Conservation (phyloP, 2,329 filamentous ascomycete genomes). For the Stagonosporopsis cucurbitacearum region DNA sequence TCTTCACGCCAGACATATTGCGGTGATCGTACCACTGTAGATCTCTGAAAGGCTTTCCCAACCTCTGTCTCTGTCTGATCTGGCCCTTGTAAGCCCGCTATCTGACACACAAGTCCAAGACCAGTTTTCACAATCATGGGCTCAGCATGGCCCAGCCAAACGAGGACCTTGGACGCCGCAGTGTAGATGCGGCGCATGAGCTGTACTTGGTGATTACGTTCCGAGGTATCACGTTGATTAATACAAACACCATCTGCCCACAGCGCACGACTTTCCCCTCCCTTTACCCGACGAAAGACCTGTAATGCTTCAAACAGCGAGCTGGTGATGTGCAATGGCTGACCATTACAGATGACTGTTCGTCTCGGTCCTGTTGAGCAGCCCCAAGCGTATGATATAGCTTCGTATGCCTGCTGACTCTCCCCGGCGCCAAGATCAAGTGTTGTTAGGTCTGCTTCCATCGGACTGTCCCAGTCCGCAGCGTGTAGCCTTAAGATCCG, state of each 20-base stretch:
- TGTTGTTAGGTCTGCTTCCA: background rate
- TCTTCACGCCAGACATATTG: background rate
- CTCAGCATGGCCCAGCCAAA: background rate
- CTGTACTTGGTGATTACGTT: background rate
- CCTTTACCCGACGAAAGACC: background rate
- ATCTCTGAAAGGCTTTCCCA: background rate
- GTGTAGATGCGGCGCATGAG: background rate
- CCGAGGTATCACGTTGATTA: background rate
- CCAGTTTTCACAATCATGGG: background rate
- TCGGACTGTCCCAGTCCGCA: background rate
- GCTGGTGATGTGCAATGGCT: background rate
- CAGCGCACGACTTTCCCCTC: background rate
- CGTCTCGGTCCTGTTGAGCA: background rate
- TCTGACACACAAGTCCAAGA: background rate
- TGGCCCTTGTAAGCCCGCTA: background rate
- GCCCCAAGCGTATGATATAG: background rate
- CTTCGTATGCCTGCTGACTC: background rate
- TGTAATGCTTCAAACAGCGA: background rate
- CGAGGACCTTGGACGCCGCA: background rate
- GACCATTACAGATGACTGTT: background rate
- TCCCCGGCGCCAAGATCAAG: background rate
- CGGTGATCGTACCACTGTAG: background rate
- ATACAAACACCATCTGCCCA: constrained; percentile 1
- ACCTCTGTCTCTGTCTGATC: background rate
- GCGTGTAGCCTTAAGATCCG: background rate